Conservation (phyloP, 2,329 filamentous ascomycete species). For the Aspergillus candidus region DNA sequence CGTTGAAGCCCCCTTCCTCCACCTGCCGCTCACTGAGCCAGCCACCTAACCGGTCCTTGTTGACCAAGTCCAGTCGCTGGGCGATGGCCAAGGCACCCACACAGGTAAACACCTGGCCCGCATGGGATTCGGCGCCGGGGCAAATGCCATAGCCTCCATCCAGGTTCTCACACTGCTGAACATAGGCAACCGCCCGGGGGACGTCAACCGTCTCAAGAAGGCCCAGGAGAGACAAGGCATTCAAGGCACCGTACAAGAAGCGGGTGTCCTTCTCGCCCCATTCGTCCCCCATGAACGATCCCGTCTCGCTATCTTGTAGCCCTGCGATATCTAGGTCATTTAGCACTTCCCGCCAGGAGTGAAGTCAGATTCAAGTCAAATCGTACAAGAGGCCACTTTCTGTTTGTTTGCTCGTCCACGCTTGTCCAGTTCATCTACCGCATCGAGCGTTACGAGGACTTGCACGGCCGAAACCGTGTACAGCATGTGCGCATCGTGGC, state of each 20-base stretch:
- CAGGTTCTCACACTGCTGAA: conserved; percentile 81
- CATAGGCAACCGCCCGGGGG: conserved; percentile 69
- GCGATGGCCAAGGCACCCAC: conserved; percentile 81
- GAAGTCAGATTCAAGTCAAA: conserved; percentile 42
- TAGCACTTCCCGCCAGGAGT: conserved; percentile 10
- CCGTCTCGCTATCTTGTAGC: conserved; percentile 72
- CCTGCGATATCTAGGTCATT: conserved; percentile 61
- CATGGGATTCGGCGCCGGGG: conserved; percentile 88
- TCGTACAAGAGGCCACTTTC: conserved; percentile 72
- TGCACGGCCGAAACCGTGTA: conserved; percentile 95
- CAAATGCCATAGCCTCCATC: conserved; percentile 89
- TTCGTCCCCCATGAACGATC: conserved; percentile 87
- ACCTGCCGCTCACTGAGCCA: conserved; percentile 95
- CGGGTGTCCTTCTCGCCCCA: conserved; percentile 96
- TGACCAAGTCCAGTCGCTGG: conserved; percentile 70
- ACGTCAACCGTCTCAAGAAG: conserved; percentile 70
- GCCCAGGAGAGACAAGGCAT: conserved; percentile 77
- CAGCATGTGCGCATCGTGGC: conserved; percentile 92
- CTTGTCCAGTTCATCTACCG: conserved; percentile 72
- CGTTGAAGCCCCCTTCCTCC: conserved; percentile 81
- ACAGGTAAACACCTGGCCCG: conserved; percentile 94
- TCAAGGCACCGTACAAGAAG: conserved; percentile 86
- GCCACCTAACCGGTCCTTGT: conserved; percentile 72
- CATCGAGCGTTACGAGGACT: conserved; percentile 81
- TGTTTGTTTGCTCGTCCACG: conserved; percentile 61